Base-by-base conservation (phyloP, 2,329 filamentous ascomycete genomes). In the Aspergillus felis region DNA sequence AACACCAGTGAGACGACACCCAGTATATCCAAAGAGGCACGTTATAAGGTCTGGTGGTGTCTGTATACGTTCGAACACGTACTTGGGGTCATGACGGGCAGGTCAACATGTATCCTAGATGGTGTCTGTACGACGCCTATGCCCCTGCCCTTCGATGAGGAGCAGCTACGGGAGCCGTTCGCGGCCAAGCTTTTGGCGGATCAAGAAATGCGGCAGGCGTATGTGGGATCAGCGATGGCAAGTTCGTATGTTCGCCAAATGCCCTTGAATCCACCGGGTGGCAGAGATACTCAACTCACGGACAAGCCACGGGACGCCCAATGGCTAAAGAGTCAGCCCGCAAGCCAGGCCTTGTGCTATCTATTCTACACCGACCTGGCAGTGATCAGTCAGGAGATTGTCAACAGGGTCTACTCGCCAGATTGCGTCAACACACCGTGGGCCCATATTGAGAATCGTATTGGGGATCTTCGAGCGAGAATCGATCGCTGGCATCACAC, bases 41-140 rank as follows among this genome's bases (percentile, higher is more conserved):
- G 76, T n/a, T 78, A 78, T 56, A 70, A 74, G 51, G 73, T 78
- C 3, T 79, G 77, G 77, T 79, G 76, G 74, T 76, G 75, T 54
- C 63, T 79, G 1, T 77, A 78, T 54, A 70, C 69, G 1, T 72
- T 79, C 46, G 77, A 79, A 61, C 76, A 78, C 54, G 69, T 75
- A 35, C 69, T 79, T 38, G 74, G 75, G 17, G 70, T 76, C 56
- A 77, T 79, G 74, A 79, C 77, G n/a, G 77, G 77, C 42, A 71
- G 77, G 46, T 68, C 76, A 27, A 74, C 74, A 29, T 77, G 74
- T 54, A 74, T 79, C 20, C 63, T 71, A 25, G 73, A 78, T 58
- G 72, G 75, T 17, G 69, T 78, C 51, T 78, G 75, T 63, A 78
- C 74, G 17, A 71, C 74, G 3, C 74, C 77, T 32, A 66, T 79